Percentiles rank a stretch among this genome's conserved stretches.
phyloP scores from a whole-genome alignment of 2,329 filamentous ascomycete species.

The Aotearoamyces nothofagi region DNA sequence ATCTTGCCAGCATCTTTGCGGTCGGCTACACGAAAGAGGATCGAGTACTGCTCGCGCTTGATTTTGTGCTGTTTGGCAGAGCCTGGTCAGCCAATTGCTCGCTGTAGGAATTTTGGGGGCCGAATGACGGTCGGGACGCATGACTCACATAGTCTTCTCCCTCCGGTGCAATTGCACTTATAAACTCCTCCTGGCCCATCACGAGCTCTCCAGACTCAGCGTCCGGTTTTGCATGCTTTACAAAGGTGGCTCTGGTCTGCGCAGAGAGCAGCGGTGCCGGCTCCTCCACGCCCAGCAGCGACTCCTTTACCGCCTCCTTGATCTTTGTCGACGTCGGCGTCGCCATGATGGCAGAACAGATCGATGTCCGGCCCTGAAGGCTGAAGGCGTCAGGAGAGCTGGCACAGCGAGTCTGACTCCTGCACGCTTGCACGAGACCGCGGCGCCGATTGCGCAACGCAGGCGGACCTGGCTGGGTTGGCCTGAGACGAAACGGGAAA shows the following conservation, averaged over 20 bases:
- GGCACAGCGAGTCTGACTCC: too few relatives aligned
- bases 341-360: conserved; percentile 3
- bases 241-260: conserved; percentile 63
- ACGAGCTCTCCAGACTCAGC: conserved; percentile 59
- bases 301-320: conserved; percentile 60
- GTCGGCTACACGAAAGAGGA: conserved; percentile 88
- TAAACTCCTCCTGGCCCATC: conserved; percentile 76
- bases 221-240: conserved; percentile 62
- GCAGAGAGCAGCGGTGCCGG: conserved; percentile 40
- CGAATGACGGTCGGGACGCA: conserved; percentile 3
- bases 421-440: too few relatives aligned
- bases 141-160: conserved; percentile 79
- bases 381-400: too few relatives aligned
- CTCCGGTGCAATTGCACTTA: conserved; percentile 74
- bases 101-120: not conserved
- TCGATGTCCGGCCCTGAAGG: too few relatives aligned
- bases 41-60: conserved; percentile 84
- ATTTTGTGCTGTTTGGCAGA: conserved; percentile 68
- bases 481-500: too few relatives aligned
- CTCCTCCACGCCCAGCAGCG: conserved; percentile 49
- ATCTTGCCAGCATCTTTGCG: conserved; percentile 58
- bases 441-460: too few relatives aligned
- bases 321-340: conserved; percentile 17
- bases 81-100: conserved; percentile 14
- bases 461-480: too few relatives aligned